Base-by-base conservation (phyloP, 306 rosid species). In the Lathyrus aphaca region DNA sequence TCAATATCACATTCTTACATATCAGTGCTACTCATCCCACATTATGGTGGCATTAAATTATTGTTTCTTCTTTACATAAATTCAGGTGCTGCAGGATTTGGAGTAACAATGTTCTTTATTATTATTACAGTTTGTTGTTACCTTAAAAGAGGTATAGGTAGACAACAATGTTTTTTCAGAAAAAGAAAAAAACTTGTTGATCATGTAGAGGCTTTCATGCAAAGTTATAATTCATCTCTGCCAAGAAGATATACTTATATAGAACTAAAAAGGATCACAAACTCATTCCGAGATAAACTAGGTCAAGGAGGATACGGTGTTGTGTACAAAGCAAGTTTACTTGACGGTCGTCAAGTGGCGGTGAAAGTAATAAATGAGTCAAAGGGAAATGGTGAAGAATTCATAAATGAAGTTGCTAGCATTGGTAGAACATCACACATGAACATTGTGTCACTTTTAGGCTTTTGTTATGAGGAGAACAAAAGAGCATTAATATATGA, bases 261-360 rank as follows among this genome's bases (percentile, higher is more conserved):
- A 6, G 53, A 48, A 13, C 60, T 68, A 9, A 75, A 74, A 69
- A 71, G 5, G 5, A 57, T 84, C 40, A 81, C 88, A 64, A 75
- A 68, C 5, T 61, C 58, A 3, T 84, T 78, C 8, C 27, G 2
- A 12, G 14, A 74, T 5, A 71, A 58, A 63, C 3, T 81, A 14
- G 88, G 85, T 0, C 61, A 77, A 40, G 88, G 83, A 50, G 89
- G 81, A 27, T 85, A 39, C 63, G 89, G 86, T 9, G 35, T 39
- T 30, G 86, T 84, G 0, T 81, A 78, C 40, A 81, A 76, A 76
- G 84, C 81, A 25, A 73, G 5, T 2, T 57, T 85, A 46, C 15
- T 46, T 0, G 74, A 85, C 68, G 83, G 81, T n/a, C 73, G 37
- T 77, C 66, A 15, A 10, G 85, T 71, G 4, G 86, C 81, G 0